These are phyloP conservation scores for Malus fusca DNA, from an alignment of 306 rosid species.

Conservation along the genomic window DNA sequence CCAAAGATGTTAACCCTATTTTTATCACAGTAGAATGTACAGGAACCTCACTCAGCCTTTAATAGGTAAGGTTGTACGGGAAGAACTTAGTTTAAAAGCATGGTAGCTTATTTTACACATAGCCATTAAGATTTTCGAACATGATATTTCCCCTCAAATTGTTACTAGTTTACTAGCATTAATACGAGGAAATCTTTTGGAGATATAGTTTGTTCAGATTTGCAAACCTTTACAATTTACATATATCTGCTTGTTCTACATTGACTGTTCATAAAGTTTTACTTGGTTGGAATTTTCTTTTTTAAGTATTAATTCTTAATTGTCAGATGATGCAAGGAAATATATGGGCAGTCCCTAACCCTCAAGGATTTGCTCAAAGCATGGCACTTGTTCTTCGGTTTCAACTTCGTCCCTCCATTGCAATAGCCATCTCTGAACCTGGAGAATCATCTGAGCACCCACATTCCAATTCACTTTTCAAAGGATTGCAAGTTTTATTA, in stretches of 20 bases:
- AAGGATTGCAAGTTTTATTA: conserved; percentile 66
- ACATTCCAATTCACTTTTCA: conserved; percentile 59
- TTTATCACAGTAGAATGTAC: not conserved
- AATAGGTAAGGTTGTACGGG: not conserved
- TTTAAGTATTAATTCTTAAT: conserved; percentile 4
- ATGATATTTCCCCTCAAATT: not conserved
- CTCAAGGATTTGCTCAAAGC: conserved; percentile 75
- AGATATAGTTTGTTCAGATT: not conserved
- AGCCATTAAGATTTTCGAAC: not conserved
- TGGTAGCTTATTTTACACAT: not conserved
- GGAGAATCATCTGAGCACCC: conserved; percentile 62
- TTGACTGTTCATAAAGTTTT: not conserved
- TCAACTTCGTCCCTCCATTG: conserved; percentile 63
- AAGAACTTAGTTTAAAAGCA: not conserved
- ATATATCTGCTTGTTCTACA: not conserved
- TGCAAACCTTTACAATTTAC: not conserved
- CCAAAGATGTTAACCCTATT: not conserved
- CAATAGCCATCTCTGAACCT: conserved; percentile 71
- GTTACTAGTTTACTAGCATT: not conserved
- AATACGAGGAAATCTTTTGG: not conserved
- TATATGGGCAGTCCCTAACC: conserved; percentile 61
- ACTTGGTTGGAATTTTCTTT: not conserved
- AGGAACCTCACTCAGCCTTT: not conserved
- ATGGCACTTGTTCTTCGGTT: conserved; percentile 86
- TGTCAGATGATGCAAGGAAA: conserved; percentile 98